Percentiles rank a stretch among this genome's conserved stretches.
Evolutionary conservation across 345 rosid genomes (phyloP).

Genomic region (Linum usitatissimum): DNA sequence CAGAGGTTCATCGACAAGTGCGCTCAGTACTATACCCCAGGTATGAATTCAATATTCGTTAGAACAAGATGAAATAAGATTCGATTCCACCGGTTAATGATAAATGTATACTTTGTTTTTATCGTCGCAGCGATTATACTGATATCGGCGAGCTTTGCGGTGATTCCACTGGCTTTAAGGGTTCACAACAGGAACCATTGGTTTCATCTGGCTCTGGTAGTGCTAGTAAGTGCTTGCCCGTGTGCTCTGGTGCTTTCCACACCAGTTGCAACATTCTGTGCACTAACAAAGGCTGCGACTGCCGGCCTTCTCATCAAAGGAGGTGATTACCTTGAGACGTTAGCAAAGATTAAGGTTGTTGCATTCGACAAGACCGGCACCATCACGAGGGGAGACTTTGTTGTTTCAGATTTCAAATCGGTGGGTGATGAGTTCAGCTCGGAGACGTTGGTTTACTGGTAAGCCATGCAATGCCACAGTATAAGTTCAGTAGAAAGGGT

Average conservation of each 20-base stretch:
- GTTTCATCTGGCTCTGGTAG: conserved; percentile 74
- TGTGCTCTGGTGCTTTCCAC: conserved; percentile 89
- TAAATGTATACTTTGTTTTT: not conserved
- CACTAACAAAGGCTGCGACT: conserved; percentile 75
- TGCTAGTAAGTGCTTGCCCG: conserved; percentile 87
- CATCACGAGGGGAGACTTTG: conserved; percentile 78
- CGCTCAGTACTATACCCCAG: conserved; percentile 79
- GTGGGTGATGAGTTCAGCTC: conserved; percentile 31
- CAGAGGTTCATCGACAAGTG: conserved; percentile 67
- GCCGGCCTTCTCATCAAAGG: conserved; percentile 82
- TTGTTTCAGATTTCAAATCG: conserved; percentile 49
- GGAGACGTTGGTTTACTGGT: conserved; percentile 58
- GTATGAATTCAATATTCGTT: conserved; percentile 19
- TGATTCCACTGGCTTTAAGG: conserved; percentile 42
- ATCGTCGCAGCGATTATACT: conserved; percentile 44
- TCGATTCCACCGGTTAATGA: not conserved
- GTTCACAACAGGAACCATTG: conserved; percentile 35
- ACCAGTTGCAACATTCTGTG: conserved; percentile 86
- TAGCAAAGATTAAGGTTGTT: conserved; percentile 54
- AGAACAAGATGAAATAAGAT: too few relatives aligned
- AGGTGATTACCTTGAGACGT: conserved; percentile 63
- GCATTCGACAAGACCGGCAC: conserved; percentile 96
- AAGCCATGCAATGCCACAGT: not conserved
- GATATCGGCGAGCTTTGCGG: conserved; percentile 41
- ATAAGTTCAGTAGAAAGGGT: not conserved